Conservation (phyloP, 768 basidiomycete species). For the Termitomyces sp. region DNA sequence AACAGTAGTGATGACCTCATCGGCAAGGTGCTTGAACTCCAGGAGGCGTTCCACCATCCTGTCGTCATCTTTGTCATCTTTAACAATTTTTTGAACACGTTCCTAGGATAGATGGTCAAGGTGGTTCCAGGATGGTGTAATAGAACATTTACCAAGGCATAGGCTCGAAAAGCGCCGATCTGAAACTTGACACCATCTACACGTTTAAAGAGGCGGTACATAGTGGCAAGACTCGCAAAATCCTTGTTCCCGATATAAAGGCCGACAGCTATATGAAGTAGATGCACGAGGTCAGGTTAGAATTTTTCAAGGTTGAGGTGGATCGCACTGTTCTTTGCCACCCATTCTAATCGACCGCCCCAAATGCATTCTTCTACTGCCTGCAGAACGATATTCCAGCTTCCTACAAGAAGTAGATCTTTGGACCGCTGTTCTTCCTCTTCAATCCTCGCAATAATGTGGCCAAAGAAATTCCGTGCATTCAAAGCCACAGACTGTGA, state of each 20-base stretch:
- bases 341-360: slow-evolving; percentile 33
- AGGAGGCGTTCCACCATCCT: slow-evolving; percentile 76
- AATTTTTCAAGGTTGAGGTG: not conserved
- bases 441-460: slow-evolving; percentile 39
- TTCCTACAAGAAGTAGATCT: slow-evolving; percentile 45
- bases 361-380: slow-evolving; percentile 53
- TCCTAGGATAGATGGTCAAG: slow-evolving; percentile 30
- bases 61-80: slow-evolving; percentile 59
- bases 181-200: slow-evolving; percentile 53
- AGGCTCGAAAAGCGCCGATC: slow-evolving; percentile 54
- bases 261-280: slow-evolving; percentile 41
- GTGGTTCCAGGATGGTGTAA: not conserved
- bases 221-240: slow-evolving; percentile 36
- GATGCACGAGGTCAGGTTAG: not conserved
- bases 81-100: slow-evolving; percentile 62
- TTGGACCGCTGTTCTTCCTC: slow-evolving; percentile 58
- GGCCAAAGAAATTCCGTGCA: slow-evolving; percentile 52
- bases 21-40: slow-evolving; percentile 57
- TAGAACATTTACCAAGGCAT: slow-evolving; percentile 47
- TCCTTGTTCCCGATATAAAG: slow-evolving; percentile 46
- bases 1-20: slow-evolving; percentile 42
- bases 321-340: slow-evolving; percentile 28
- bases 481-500: slow-evolving; percentile 31
- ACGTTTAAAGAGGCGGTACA: slow-evolving; percentile 62
- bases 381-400: slow-evolving; percentile 47